Conservation (phyloP, 345 rosid species). For the Ailanthus altissimus region DNA sequence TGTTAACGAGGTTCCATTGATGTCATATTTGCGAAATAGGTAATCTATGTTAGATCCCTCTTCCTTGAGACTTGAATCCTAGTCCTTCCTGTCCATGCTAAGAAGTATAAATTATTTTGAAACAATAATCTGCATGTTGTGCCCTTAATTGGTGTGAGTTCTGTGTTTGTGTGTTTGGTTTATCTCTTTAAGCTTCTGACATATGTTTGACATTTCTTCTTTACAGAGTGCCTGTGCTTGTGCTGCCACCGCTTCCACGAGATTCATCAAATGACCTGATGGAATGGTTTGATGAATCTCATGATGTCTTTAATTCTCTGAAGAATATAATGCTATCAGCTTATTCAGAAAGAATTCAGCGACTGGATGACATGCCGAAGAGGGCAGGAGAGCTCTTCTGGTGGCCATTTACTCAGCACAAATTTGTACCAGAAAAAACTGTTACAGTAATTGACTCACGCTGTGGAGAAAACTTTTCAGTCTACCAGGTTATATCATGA, state of each 20-base stretch:
- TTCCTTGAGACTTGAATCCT: not conserved
- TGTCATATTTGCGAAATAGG: conserved; percentile 73
- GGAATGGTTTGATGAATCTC: conserved; percentile 77
- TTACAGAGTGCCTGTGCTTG: conserved; percentile 81
- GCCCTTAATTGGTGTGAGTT: conserved; percentile 5
- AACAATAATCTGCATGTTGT: conserved; percentile 2
- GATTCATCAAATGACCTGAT: conserved; percentile 79
- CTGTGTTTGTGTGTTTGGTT: not conserved
- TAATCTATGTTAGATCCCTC: conserved; percentile 27
- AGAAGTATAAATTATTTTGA: conserved; percentile 7
- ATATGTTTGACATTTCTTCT: conserved; percentile 11
- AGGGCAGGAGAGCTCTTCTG: conserved; percentile 75
- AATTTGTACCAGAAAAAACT: conserved; percentile 58
- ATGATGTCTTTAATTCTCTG: conserved; percentile 51
- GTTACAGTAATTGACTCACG: conserved; percentile 93
- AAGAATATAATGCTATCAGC: conserved; percentile 60
- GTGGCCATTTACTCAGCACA: conserved; percentile 99
- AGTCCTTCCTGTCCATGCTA: not conserved
- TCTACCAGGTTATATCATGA: conserved; percentile 63
- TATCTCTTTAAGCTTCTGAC: not conserved
- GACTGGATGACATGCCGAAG: conserved; percentile 66
- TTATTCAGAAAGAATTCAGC: conserved; percentile 59
- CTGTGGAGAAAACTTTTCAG: conserved; percentile 82
- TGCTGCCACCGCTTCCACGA: conserved; percentile 74
- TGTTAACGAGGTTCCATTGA: conserved; percentile 69